These are phyloP conservation scores for Taphrina deformans DNA, from an alignment of 1,139 yeast genomes.

Conservation along the genomic window DNA sequence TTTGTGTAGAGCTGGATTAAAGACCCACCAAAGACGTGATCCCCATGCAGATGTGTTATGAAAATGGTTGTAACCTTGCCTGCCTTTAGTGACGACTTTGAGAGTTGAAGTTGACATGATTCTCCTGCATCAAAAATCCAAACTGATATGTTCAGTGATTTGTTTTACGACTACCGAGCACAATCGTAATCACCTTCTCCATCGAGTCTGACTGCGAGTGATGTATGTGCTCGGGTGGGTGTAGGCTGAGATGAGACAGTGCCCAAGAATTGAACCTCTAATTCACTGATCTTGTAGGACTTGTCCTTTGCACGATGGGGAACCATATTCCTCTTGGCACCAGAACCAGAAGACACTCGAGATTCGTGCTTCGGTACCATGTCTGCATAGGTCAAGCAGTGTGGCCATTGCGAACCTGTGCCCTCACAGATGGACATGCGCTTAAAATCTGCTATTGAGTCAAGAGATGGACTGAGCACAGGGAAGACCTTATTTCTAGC, in stretches of 20 bases:
- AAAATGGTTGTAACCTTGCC: conserved; percentile 25
- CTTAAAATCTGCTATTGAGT: background rate
- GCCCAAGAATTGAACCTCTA: conserved; percentile 25
- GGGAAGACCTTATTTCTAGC: background rate
- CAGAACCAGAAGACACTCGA: background rate
- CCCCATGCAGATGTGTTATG: conserved; percentile 34
- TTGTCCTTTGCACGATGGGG: background rate
- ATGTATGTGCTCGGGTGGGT: conserved; percentile 28
- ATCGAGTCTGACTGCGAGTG: conserved; percentile 22
- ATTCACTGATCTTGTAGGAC: background rate
- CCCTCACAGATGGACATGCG: background rate
- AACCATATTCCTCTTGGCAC: background rate
- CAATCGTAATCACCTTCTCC: conserved; percentile 9
- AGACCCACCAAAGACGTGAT: conserved; percentile 26
- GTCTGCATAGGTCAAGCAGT: conserved; percentile 7
- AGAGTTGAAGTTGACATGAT: conserved; percentile 16
- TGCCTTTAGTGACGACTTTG: conserved; percentile 11
- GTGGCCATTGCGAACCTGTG: background rate
- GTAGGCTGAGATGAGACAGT: conserved; percentile 31
- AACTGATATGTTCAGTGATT: background rate
- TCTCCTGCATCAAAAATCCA: conserved; percentile 34
- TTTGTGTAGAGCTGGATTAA: background rate
- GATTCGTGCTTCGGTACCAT: conserved; percentile 10
- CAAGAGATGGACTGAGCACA: background rate
- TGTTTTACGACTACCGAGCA: background rate